Base-by-base conservation (phyloP, 2,329 filamentous ascomycete species). In the Stagonosporopsis vannaccii region DNA sequence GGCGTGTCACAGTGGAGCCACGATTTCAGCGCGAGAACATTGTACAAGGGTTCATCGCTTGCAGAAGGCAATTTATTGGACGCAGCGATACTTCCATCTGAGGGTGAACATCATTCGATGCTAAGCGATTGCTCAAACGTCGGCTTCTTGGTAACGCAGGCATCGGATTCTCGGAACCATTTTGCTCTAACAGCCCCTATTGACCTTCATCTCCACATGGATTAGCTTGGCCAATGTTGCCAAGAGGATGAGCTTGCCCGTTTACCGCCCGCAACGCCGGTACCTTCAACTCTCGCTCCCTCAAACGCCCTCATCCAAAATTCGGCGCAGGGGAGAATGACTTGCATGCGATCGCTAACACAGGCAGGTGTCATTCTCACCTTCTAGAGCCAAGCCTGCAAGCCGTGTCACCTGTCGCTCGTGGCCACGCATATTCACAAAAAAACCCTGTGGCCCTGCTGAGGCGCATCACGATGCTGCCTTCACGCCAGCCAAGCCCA, bases 171-270 rank as follows among this genome's bases (percentile, higher is more conserved):
- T 28, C 23, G 33, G 26, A 39, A 39, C 33, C 26, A 40, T 22
- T 32, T 15, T n/a, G 44, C 39, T 39, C 49, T 51, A 53, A 44
- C 44, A 35, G 20, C 55, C 55, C 55, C 55, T 58, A 58, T 58
- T 58, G 43, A 48, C 44, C 19, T 53, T 49, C 49, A 58, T 52
- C 49, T 58, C 55, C 55, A 49, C 55, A 52, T 53, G 17, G 42
- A 12, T 52, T 35, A 49, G 48, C 55, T 58, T 52, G 49, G 49
- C 55, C 44, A 30, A n/a, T 22, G 26, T 13, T 40, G 55, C 55
- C 55, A 58, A 58, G 55, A 41, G 22, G 28, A 6, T 19, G 20
- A 56, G 26, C 40, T 50, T 26, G 47, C 43, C 47, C 47, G 36
- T 51, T 37, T 37, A 43, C 53, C 53, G 53, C 48, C 47, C 32